Evolutionary conservation across 257 asterid genomes (phyloP), one percentile per base, ranked within the genome.

Genomic region (Mentha longifolia): DNA sequence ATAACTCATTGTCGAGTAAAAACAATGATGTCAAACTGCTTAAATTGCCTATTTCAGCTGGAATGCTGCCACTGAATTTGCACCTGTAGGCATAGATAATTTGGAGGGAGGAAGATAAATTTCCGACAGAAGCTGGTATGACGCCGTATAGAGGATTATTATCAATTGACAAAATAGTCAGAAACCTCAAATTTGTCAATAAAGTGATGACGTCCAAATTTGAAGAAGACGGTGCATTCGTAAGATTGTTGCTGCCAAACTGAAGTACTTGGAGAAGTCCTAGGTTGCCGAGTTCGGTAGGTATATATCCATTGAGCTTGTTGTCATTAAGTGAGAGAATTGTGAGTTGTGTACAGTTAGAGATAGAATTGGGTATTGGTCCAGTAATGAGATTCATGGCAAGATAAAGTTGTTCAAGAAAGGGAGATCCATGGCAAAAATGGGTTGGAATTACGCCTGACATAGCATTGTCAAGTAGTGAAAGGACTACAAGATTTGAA

Each of bases 261-360:
- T 12, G 0, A 1, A 83, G 59, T 41, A 14, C 0, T 51, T 55
- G 22, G 2, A 76, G 80, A 17, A 63, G 19, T 56, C 35, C 25
- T 45, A 76, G 25, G 30, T 61, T 25, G 6, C 87, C 82, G 0
- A 84, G 49, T 17, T 33, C 76, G 16, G 39, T 15, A 2, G 89
- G 86, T 9, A 9, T 15, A 54, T 15, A 47, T 14, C 70, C 59
- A 28, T 25, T 28, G 16, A 65, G 30, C 8, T 28, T 7, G 70
- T 65, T 82, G 0, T 0, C 7, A 16, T 7, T 0, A 6, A 82
- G 80, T 15, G 30, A 1, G 6, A 82, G 31, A 4, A 7, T 5
- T 14, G 0, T 54, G 54, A 84, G 82, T 8, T 65, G 47, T 1
- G 89, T 76, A 37, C 78, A 77, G 37, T 77, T 84, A 12, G 80